Evolutionary conservation across 164 flowering plant species (phyloP).

Genomic region (Macadamia integrifolia): DNA sequence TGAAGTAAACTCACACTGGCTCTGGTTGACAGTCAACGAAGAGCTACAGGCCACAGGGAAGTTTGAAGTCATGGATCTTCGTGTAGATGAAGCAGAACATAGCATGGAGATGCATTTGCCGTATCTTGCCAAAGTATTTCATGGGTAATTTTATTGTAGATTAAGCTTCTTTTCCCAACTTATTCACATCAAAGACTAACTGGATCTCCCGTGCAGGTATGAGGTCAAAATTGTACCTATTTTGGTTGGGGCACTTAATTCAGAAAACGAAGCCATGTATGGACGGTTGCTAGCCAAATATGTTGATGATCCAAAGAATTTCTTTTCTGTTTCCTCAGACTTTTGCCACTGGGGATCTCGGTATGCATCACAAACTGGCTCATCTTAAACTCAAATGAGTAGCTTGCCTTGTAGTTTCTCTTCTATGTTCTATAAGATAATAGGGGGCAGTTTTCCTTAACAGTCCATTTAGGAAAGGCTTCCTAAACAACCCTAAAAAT

Average conservation of each 20-base stretch:
- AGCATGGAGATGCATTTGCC: constrained; percentile 99
- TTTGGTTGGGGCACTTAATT: constrained; percentile 85
- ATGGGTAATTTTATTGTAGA: constrained; percentile 51
- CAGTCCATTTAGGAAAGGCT: too few relatives aligned
- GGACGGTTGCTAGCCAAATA: constrained; percentile 81
- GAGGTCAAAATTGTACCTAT: constrained; percentile 87
- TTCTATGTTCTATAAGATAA: too few relatives aligned
- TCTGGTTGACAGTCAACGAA: constrained; percentile 49
- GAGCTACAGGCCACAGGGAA: constrained; percentile 86
- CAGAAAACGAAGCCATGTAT: constrained; percentile 85
- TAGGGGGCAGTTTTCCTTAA: too few relatives aligned
- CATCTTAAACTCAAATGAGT: neutral
- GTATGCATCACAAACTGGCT: constrained; percentile 33
- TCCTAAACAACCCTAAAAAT: too few relatives aligned
- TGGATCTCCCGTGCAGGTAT: constrained; percentile 34
- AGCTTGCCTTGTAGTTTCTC: neutral
- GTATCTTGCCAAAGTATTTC: constrained; percentile 87
- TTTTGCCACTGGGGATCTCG: constrained; percentile 99
- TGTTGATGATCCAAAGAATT: constrained; percentile 87
- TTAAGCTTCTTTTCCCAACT: constrained; percentile 5
- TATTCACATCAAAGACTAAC: constrained; percentile 1
- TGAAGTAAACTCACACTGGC: constrained; percentile 3
- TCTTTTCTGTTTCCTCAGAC: constrained; percentile 95
- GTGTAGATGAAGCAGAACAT: constrained; percentile 96
- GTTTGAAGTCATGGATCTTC: constrained; percentile 86